phyloP scores from a whole-genome alignment of 164 flowering plant species.

The Paratinospora sagittata region DNA sequence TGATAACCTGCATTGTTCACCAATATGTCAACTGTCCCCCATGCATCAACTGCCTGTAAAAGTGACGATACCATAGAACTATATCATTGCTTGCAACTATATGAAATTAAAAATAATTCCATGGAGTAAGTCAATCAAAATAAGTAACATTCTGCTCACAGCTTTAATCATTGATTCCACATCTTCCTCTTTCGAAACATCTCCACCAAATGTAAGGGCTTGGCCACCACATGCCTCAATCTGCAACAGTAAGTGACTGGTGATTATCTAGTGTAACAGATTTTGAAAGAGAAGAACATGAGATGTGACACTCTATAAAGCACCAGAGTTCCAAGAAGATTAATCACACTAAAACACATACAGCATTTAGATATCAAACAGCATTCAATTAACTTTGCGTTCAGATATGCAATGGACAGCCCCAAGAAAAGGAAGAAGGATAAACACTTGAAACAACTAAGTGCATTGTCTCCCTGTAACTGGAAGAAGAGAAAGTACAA shows the following conservation, averaged over 20 bases:
- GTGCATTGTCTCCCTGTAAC: too few relatives aligned
- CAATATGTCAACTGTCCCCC: conserved; percentile 93
- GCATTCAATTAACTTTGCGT: too few relatives aligned
- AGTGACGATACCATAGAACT: conserved; percentile 12
- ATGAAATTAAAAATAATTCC: not conserved
- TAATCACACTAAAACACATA: too few relatives aligned
- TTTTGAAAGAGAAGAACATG: not conserved
- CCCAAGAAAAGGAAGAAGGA: too few relatives aligned
- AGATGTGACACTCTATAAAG: too few relatives aligned
- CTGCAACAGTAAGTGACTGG: conserved; percentile 30
- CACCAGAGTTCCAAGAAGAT: too few relatives aligned
- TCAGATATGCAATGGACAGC: too few relatives aligned
- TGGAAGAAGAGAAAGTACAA: too few relatives aligned
- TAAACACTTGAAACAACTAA: too few relatives aligned
- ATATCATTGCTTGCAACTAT: conserved; percentile 1
- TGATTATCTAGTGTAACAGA: not conserved
- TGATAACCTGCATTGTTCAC: conserved; percentile 83
- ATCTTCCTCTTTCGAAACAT: conserved; percentile 37
- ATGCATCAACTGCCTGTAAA: conserved; percentile 84
- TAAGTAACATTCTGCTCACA: not conserved
- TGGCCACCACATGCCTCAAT: conserved; percentile 83
- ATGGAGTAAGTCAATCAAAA: not conserved
- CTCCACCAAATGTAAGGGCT: conserved; percentile 15
- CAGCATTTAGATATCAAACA: too few relatives aligned
- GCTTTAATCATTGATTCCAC: not conserved